Evolutionary conservation across 768 basidiomycete species (phyloP).

Genomic region (Suillus variegatus): DNA sequence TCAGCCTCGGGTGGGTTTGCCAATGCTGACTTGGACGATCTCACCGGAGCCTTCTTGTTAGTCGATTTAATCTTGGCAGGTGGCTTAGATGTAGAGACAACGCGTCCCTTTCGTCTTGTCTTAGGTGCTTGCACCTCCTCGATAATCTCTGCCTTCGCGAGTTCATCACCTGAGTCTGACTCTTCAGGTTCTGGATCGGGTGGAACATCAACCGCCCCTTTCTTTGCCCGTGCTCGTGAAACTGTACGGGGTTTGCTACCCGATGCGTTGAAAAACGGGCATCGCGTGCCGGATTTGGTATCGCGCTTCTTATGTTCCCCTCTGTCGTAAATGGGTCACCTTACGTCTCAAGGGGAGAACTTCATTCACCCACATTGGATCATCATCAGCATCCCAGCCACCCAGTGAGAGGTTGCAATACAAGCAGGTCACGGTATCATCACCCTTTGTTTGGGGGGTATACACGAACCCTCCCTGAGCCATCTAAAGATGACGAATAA

Average conservation of each 20-base stretch:
- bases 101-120: conserved; percentile 11
- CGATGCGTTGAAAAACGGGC: conserved; percentile 44
- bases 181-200: not conserved
- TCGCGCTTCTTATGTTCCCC: conserved; percentile 75
- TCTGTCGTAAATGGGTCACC: conserved; percentile 36
- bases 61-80: not conserved
- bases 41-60: not conserved
- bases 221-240: conserved; percentile 12
- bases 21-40: not conserved
- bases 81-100: not conserved
- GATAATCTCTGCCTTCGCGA: conserved; percentile 12
- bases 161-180: conserved; percentile 27
- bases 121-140: conserved; percentile 14
- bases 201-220: not conserved
- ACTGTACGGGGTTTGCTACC: conserved; percentile 25
- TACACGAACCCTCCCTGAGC: conserved; percentile 88
- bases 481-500: conserved; percentile 53
- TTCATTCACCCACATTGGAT: conserved; percentile 73
- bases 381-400: conserved; percentile 87
- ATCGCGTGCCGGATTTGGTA: conserved; percentile 43
- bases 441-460: conserved; percentile 63
- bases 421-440: conserved; percentile 84
- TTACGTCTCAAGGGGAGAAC: conserved; percentile 2
- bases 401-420: conserved; percentile 80
- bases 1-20: not conserved